Evolutionary conservation across 1,139 yeast genomes (phyloP).

Genomic region (Blastobotrys malaysiensis): DNA sequence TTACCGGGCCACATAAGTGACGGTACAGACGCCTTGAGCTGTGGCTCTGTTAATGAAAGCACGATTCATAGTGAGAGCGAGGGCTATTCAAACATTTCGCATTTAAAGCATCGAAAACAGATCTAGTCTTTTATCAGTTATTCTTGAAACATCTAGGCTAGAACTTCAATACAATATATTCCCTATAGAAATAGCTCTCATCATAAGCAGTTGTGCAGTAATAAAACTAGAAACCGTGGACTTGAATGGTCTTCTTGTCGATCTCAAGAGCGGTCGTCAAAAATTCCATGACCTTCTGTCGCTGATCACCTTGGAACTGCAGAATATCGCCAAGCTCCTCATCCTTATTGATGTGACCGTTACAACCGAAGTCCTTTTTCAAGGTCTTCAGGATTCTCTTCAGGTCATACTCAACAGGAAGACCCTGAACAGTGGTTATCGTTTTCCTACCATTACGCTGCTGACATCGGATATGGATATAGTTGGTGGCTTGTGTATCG

Average conservation of each 20-base stretch:
- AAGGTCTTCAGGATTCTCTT: slow-evolving; percentile 90
- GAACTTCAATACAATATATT: not conserved
- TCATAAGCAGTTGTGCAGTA: slow-evolving; percentile 8
- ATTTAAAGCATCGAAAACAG: not conserved
- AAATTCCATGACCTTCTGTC: slow-evolving; percentile 93
- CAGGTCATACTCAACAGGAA: slow-evolving; percentile 90
- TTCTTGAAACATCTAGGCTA: too few species aligned
- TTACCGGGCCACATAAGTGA: not conserved
- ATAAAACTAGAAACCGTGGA: slow-evolving; percentile 79
- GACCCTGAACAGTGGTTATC: slow-evolving; percentile 96
- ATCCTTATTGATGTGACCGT: slow-evolving; percentile 96
- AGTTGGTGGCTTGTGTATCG: slow-evolving; percentile 92
- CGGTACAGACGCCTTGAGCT: not conserved
- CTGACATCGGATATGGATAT: slow-evolving; percentile 97
- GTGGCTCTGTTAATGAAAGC: slow-evolving; percentile 1
- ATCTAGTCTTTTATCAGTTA: too few species aligned
- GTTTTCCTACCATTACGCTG: slow-evolving; percentile 99
- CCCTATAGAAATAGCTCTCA: not conserved
- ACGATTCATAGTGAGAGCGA: not conserved
- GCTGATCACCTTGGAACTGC: slow-evolving; percentile 98
- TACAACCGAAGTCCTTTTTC: slow-evolving; percentile 98
- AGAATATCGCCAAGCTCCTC: slow-evolving; percentile 95
- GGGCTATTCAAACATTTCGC: not conserved
- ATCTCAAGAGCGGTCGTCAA: slow-evolving; percentile 80
- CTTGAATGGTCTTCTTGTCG: slow-evolving; percentile 94